These are phyloP conservation scores for Pugionium dolabratum DNA, from an alignment of 345 rosid species.

Conservation along the genomic window DNA sequence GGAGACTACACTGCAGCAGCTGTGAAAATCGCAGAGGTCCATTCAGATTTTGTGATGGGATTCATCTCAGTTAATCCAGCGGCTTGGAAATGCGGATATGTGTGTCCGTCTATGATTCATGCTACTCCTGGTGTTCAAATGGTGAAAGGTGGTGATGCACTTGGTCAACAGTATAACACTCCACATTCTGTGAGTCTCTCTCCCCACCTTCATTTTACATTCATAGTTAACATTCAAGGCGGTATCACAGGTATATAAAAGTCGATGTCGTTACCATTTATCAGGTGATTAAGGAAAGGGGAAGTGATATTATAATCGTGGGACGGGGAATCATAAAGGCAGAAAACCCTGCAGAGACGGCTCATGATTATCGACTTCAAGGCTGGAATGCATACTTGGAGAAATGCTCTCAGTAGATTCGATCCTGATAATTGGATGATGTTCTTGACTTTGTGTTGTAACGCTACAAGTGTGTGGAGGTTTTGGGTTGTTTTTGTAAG, in stretches of 20 bases:
- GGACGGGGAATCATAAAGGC: conserved; percentile 98
- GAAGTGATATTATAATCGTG: conserved; percentile 91
- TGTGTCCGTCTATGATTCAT: conserved; percentile 82
- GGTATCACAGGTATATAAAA: background rate
- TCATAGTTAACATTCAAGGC: background rate
- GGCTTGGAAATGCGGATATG: conserved; percentile 83
- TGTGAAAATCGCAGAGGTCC: conserved; percentile 85
- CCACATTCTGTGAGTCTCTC: conserved; percentile 85
- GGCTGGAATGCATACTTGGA: conserved; percentile 96
- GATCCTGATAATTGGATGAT: background rate
- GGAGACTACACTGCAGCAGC: conserved; percentile 97
- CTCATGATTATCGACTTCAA: conserved; percentile 81
- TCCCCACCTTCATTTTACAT: conserved; percentile 42
- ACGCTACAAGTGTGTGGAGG: background rate
- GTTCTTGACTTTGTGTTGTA: conserved; percentile 24
- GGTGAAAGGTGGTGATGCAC: conserved; percentile 88
- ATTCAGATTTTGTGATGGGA: conserved; percentile 94
- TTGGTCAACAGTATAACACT: conserved; percentile 94
- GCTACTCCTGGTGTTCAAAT: conserved; percentile 98
- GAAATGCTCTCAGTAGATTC: conserved; percentile 47
- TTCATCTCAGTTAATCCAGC: conserved; percentile 97
- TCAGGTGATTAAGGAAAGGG: conserved; percentile 80
- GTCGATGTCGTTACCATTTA: background rate
- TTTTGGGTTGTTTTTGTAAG: too few species aligned
- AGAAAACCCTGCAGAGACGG: conserved; percentile 66